A percentile compares a stretch with the other conserved stretches of the same genome.
Evolutionary conservation across 139 green algal species (phyloP).

Genomic region (Haematococcus lacustris): DNA sequence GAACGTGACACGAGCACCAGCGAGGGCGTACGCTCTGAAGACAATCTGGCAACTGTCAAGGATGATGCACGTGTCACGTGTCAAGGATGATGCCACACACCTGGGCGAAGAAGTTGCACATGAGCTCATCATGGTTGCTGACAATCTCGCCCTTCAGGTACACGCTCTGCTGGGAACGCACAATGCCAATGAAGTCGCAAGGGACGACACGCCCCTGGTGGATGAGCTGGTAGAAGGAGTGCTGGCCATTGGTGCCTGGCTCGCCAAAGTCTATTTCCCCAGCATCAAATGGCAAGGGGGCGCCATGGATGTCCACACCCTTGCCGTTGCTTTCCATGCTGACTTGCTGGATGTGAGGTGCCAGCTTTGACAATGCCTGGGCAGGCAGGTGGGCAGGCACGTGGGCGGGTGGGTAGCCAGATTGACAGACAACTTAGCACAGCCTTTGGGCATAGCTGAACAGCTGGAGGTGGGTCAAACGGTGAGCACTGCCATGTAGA

Average conservation of each 20-base stretch:
- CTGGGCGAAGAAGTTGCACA: conserved; percentile 99
- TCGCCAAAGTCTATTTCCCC: conserved; percentile 98
- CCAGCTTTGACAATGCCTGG: conserved; percentile 93
- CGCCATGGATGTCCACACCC: conserved; percentile 88
- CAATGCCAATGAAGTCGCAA: conserved; percentile 96
- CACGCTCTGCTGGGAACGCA: conserved; percentile 79
- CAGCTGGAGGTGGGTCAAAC: too few relatives aligned
- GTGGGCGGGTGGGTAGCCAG: too few relatives aligned
- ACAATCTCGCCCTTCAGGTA: conserved; percentile 91
- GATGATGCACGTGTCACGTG: too few relatives aligned
- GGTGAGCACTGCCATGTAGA: too few relatives aligned
- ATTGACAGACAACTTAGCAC: too few relatives aligned
- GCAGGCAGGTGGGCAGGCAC: too few relatives aligned
- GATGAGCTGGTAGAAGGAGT: conserved; percentile 99
- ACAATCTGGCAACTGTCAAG: too few relatives aligned
- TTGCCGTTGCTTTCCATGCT: conserved; percentile 99
- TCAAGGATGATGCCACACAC: too few relatives aligned
- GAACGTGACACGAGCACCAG: too few relatives aligned
- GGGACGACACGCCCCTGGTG: conserved; percentile 78
- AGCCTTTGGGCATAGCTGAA: too few relatives aligned
- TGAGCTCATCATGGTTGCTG: conserved; percentile 98
- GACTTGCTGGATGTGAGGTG: conserved; percentile 95
- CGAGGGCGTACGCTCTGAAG: too few relatives aligned
- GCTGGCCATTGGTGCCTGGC: conserved; percentile 98
- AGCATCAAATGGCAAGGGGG: conserved; percentile 72